A percentile compares a stretch with the other conserved stretches of the same genome.
phyloP scores from a whole-genome alignment of 495 filamentous ascomycete genomes.

The Aspergillus wentii region DNA sequence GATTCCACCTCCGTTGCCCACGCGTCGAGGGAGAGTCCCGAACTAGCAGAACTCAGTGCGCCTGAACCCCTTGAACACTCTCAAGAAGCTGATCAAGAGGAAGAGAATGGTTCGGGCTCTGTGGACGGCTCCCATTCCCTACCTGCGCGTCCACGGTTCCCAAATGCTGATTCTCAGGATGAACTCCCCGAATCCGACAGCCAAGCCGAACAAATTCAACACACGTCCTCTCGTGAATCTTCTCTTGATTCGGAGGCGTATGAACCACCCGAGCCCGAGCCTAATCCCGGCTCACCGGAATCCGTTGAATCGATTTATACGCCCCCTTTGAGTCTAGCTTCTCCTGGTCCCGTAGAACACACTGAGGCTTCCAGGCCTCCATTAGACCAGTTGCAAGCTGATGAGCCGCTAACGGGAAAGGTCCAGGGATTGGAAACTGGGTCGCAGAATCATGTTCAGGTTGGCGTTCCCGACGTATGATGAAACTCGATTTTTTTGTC shows the following conservation, averaged over 20 bases:
- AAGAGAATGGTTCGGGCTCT: constrained; percentile 1
- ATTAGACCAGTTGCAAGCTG: constrained; percentile 15
- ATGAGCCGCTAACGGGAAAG: constrained; percentile 27
- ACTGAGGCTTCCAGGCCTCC: constrained; percentile 11
- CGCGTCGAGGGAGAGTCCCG: constrained; percentile 7
- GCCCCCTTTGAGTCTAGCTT: constrained; percentile 32
- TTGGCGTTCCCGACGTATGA: constrained; percentile 36
- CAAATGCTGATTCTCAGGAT: constrained; percentile 1
- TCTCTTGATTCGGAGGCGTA: constrained; percentile 46
- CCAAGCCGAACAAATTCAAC: constrained; percentile 5
- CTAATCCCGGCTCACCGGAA: constrained; percentile 22
- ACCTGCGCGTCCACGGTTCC: constrained; percentile 4
- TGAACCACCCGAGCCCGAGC: constrained; percentile 53
- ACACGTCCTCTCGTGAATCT: constrained; percentile 21
- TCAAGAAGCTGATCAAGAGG: neutral
- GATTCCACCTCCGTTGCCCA: constrained; percentile 15
- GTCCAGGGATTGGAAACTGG: constrained; percentile 22
- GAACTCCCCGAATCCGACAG: constrained; percentile 9
- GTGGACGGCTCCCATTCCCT: constrained; percentile 1
- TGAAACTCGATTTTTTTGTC: constrained; percentile 11
- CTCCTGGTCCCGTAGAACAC: constrained; percentile 19
- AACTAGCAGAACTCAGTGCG: neutral
- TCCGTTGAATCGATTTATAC: constrained; percentile 29
- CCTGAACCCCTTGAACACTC: neutral
- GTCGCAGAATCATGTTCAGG: constrained; percentile 16